Evolutionary conservation across 495 filamentous ascomycete species (phyloP).

Genomic region (Letharia lupina): DNA sequence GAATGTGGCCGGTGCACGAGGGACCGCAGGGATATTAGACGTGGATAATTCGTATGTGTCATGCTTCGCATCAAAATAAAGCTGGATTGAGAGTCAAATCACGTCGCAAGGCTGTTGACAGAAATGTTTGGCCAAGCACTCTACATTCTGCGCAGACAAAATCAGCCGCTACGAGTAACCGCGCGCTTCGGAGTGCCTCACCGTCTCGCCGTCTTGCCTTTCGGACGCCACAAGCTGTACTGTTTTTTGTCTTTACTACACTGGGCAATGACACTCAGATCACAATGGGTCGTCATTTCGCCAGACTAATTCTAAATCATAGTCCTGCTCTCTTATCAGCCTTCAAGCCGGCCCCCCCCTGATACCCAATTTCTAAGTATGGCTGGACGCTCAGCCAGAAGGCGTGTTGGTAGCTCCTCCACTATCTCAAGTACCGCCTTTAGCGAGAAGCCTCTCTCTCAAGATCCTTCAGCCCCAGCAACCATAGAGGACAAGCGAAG

Average conservation of each 20-base stretch:
- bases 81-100: not conserved
- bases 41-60: not conserved
- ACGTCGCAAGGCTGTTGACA: not conserved
- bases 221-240: not conserved
- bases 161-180: not conserved
- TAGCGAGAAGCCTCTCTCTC: slow-evolving; percentile 17
- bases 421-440: slow-evolving; percentile 3
- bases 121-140: not conserved
- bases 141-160: not conserved
- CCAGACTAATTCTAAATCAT: not conserved
- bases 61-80: not conserved
- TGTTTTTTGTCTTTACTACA: not conserved
- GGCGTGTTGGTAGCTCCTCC: slow-evolving; percentile 27
- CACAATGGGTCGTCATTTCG: not conserved
- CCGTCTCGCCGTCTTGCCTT: not conserved
- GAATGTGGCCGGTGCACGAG: not conserved
- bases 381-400: slow-evolving; percentile 32
- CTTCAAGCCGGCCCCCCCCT: no score
- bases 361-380: slow-evolving; percentile 22
- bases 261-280: not conserved
- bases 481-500: slow-evolving; percentile 36
- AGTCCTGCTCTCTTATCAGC: not conserved
- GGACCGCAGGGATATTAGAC: not conserved
- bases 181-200: not conserved
- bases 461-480: slow-evolving; percentile 33